Conservation (phyloP, 306 rosid species). For the Cyclanthera cordifolia region DNA sequence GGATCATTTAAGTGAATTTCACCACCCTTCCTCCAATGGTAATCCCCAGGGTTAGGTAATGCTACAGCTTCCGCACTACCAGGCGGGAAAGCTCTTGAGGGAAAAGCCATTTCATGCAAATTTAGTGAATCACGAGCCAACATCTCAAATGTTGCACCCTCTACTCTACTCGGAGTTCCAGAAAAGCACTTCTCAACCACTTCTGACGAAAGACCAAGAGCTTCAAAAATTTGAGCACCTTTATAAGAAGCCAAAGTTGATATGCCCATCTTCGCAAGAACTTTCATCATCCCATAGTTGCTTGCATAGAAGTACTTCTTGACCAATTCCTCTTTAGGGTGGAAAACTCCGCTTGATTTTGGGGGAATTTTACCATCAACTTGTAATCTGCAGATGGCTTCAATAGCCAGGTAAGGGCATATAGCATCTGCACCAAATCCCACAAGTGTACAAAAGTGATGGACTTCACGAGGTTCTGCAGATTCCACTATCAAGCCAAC, state of each 20-base stretch:
- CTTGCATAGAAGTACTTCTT: conserved; percentile 83
- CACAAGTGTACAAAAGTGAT: conserved; percentile 92
- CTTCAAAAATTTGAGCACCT: conserved; percentile 98
- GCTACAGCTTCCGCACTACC: conserved; percentile 94
- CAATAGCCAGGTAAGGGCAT: conserved; percentile 84
- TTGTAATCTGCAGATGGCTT: conserved; percentile 87
- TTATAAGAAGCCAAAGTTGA: conserved; percentile 97
- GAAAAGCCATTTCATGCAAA: conserved; percentile 81
- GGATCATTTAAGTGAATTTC: conserved; percentile 96
- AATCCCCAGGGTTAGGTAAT: conserved; percentile 93
- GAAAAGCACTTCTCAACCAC: conserved; percentile 90
- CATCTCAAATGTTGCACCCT: conserved; percentile 95
- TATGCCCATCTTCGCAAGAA: conserved; percentile 99
- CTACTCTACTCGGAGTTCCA: conserved; percentile 95
- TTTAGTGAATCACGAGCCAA: conserved; percentile 68
- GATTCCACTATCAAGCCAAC: conserved; percentile 90
- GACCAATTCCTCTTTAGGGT: conserved; percentile 64
- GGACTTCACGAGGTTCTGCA: conserved; percentile 98
- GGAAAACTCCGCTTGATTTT: conserved; percentile 52
- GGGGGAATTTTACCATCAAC: conserved; percentile 92
- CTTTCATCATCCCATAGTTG: conserved; percentile 96
- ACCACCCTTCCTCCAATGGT: conserved; percentile 99
- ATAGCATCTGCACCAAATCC: conserved; percentile 95
- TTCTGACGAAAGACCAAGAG: conserved; percentile 87
- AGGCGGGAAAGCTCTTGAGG: conserved; percentile 59